Percentiles rank a stretch among this genome's conserved stretches.
Conservation (phyloP, 768 basidiomycete genomes). For the Suillus subalutaceus region DNA sequence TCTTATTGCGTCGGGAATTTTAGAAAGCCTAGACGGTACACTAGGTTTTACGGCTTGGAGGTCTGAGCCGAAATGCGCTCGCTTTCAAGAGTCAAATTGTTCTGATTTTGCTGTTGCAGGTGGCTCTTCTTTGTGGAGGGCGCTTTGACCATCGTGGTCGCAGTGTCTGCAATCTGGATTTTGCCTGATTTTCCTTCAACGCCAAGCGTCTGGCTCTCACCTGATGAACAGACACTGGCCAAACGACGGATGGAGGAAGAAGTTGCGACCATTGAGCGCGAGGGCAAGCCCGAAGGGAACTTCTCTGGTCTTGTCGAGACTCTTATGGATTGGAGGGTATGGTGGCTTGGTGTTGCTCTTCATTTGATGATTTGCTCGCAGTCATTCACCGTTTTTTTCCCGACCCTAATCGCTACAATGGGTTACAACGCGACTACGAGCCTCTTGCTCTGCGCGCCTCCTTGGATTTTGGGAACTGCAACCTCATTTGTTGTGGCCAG, state of each 20-base stretch:
- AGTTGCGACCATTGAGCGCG: conserved; percentile 49
- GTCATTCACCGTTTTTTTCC: conserved; percentile 80
- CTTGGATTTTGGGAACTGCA: conserved; percentile 63
- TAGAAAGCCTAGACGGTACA: conserved; percentile 67
- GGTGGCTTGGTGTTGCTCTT: conserved; percentile 71
- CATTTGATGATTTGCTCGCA: conserved; percentile 56
- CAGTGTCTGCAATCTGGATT: conserved; percentile 55
- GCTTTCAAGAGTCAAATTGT: not conserved
- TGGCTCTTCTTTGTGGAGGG: conserved; percentile 77
- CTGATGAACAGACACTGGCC: conserved; percentile 56
- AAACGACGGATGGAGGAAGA: conserved; percentile 66
- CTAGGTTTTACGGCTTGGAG: conserved; percentile 74
- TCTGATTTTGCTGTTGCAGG: conserved; percentile 33
- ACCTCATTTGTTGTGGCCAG: conserved; percentile 56
- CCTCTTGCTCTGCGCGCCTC: conserved; percentile 75
- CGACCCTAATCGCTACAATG: conserved; percentile 72
- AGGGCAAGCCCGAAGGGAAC: conserved; percentile 38
- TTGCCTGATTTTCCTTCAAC: conserved; percentile 75
- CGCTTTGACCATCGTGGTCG: conserved; percentile 53
- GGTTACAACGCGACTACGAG: conserved; percentile 63
- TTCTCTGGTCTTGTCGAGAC: conserved; percentile 55
- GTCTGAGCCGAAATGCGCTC: conserved; percentile 34
- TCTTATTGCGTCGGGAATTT: conserved; percentile 73
- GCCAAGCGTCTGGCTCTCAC: conserved; percentile 59
- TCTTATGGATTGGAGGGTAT: conserved; percentile 75